Percentiles rank a stretch among this genome's conserved stretches.
Conservation (phyloP, 2,329 filamentous ascomycete genomes). For the Monilinia laxa region DNA sequence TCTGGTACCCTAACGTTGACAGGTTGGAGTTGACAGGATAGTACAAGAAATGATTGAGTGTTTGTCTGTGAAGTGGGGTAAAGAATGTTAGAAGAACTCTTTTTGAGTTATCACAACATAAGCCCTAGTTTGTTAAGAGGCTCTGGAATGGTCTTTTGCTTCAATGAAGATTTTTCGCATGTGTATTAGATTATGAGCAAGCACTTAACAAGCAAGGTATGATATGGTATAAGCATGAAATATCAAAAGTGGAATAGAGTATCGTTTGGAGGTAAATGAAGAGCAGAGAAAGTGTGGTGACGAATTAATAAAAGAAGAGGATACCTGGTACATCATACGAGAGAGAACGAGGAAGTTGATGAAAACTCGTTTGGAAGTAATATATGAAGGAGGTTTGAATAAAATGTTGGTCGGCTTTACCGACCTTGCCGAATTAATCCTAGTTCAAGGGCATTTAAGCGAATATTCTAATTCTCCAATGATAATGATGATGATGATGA, state of each 20-base stretch:
- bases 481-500: no score
- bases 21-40: neutral
- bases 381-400: neutral
- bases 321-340: neutral
- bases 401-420: neutral
- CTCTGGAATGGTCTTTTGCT: no score
- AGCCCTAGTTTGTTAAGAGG: neutral
- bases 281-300: neutral
- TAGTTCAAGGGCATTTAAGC: neutral
- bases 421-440: neutral
- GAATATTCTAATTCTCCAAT: no score
- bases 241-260: neutral
- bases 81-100: neutral
- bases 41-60: neutral
- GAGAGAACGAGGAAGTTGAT: neutral
- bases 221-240: neutral
- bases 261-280: neutral
- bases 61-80: slow-evolving; percentile 14
- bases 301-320: no score
- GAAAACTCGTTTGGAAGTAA: neutral
- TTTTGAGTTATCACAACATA: neutral
- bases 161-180: no score
- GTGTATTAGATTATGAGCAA: neutral
- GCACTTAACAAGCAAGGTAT: slow-evolving; percentile 1
- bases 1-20: neutral